Conservation (phyloP, 2,329 filamentous ascomycete genomes). For the Alternaria consortialis region DNA sequence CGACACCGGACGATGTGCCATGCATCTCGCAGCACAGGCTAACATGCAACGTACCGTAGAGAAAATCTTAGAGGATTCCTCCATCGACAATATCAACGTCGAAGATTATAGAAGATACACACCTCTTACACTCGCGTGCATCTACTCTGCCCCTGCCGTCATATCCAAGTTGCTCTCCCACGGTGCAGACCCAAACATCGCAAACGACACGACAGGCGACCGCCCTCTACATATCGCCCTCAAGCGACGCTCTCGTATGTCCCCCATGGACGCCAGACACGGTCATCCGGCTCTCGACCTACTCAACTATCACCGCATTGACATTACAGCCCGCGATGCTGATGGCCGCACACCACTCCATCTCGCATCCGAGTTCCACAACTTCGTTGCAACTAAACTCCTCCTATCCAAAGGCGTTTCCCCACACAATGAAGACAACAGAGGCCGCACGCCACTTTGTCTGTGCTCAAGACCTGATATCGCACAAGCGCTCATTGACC, state of each 20-base stretch:
- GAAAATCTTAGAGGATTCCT: slow-evolving; percentile 2
- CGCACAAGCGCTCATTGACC: neutral
- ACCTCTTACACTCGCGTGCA: slow-evolving; percentile 23
- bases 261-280: neutral
- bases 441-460: neutral
- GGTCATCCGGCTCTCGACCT: slow-evolving; percentile 18
- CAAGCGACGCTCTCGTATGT: slow-evolving; percentile 5
- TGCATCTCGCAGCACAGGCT: slow-evolving; percentile 22
- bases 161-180: slow-evolving; percentile 25
- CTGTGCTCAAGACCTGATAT: neutral
- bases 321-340: neutral
- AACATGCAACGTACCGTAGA: neutral
- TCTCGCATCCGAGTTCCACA: slow-evolving; percentile 1
- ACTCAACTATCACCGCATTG: slow-evolving; percentile 9
- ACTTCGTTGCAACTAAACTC: neutral
- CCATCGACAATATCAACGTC: slow-evolving; percentile 15
- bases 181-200: slow-evolving; percentile 27
- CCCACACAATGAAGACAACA: neutral
- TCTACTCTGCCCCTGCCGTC: slow-evolving; percentile 11
- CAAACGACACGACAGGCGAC: slow-evolving; percentile 14
- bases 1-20: slow-evolving; percentile 12
- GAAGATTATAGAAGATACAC: slow-evolving; percentile 20
- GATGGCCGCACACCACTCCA: slow-evolving; percentile 8
- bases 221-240: slow-evolving; percentile 29
- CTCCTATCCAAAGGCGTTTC: slow-evolving; percentile 9